Conservation (phyloP, 768 basidiomycete genomes). For the Phaffia australis region DNA sequence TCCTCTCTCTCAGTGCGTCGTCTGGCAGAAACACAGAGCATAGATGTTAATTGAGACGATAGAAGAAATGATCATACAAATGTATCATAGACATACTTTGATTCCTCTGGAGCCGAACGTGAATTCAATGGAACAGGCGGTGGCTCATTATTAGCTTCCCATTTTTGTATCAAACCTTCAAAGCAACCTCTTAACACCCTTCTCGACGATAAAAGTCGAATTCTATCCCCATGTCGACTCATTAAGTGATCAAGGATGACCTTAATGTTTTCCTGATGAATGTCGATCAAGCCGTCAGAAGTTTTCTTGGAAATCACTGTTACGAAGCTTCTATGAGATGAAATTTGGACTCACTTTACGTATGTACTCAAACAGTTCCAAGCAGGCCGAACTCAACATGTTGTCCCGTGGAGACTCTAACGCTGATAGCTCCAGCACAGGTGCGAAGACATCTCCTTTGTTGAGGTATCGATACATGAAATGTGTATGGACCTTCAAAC, state of each 20-base stretch:
- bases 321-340: background rate
- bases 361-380: constrained; percentile 89
- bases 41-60: background rate
- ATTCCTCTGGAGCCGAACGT: constrained; percentile 45
- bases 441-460: constrained; percentile 72
- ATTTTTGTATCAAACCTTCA: constrained; percentile 37
- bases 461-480: constrained; percentile 61
- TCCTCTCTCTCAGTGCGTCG: constrained; percentile 48
- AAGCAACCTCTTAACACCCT: constrained; percentile 51
- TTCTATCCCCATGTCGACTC: constrained; percentile 56
- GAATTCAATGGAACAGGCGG: constrained; percentile 40
- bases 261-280: constrained; percentile 68
- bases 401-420: constrained; percentile 75
- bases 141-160: constrained; percentile 81
- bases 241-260: constrained; percentile 73
- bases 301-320: background rate
- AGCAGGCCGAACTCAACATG: constrained; percentile 83
- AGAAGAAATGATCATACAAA: background rate
- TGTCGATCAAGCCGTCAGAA: constrained; percentile 6
- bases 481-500: constrained; percentile 59
- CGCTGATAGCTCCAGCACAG: constrained; percentile 57
- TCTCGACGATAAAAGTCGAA: constrained; percentile 54
- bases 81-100: constrained; percentile 44
- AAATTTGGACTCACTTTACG: constrained; percentile 52
- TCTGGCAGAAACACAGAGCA: constrained; percentile 18